Conservation (phyloP, 352 stramenopile species). For the Globisporangium solare region DNA sequence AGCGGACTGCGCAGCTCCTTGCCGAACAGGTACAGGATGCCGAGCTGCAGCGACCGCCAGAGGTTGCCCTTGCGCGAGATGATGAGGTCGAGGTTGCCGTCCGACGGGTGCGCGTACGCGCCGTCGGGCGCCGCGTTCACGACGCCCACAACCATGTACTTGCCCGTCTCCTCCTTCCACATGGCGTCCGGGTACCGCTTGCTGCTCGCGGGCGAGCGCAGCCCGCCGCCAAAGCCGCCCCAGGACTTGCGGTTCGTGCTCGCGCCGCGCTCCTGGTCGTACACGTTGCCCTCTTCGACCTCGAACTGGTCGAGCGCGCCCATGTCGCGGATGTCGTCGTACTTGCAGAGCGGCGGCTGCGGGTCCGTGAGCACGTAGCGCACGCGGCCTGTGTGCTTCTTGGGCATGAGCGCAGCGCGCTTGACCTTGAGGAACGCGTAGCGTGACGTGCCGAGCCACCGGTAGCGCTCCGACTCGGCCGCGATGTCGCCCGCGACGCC, state of each 20-base stretch:
- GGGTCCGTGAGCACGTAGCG: slow-evolving; percentile 66
- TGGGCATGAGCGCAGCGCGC: slow-evolving; percentile 47
- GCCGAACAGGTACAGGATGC: slow-evolving; percentile 62
- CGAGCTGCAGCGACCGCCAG: slow-evolving; percentile 35
- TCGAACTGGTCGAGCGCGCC: slow-evolving; percentile 80
- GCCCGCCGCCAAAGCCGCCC: slow-evolving; percentile 41
- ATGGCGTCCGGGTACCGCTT: slow-evolving; percentile 52
- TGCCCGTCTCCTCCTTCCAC: slow-evolving; percentile 62
- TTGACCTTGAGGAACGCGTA: slow-evolving; percentile 82
- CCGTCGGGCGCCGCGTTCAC: slow-evolving; percentile 72
- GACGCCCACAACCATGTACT: slow-evolving; percentile 64
- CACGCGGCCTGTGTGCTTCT: slow-evolving; percentile 61
- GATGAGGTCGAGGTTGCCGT: slow-evolving; percentile 76
- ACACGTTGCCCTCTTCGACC: slow-evolving; percentile 76
- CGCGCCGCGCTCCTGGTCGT: slow-evolving; percentile 49
- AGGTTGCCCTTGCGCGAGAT: slow-evolving; percentile 65
- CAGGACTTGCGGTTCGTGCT: slow-evolving; percentile 58
- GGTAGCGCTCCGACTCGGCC: slow-evolving; percentile 71
- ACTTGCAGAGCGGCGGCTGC: slow-evolving; percentile 51
- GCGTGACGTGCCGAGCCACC: slow-evolving; percentile 68
- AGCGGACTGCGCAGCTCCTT: slow-evolving; percentile 67
- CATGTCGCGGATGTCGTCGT: slow-evolving; percentile 73
- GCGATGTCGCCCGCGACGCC: slow-evolving; percentile 72
- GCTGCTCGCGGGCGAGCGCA: slow-evolving; percentile 56
- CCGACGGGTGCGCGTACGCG: slow-evolving; percentile 67